Percentiles rank a stretch among this genome's conserved stretches.
Conservation (phyloP, 805 yeast genomes). For the Saturnispora gosingensis region DNA sequence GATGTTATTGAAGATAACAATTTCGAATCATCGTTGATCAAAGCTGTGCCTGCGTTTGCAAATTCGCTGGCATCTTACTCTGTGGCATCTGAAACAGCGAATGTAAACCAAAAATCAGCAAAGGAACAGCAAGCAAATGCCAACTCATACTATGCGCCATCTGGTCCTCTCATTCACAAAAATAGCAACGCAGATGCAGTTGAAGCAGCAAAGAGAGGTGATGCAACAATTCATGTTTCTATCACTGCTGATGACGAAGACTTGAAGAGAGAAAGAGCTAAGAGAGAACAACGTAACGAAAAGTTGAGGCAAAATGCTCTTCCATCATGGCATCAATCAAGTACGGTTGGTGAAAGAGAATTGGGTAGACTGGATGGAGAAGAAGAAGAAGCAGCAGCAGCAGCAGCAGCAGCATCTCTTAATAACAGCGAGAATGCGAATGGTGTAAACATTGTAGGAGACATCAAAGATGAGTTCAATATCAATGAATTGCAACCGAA, state of each 20-base stretch:
- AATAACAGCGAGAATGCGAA: conserved; percentile 8
- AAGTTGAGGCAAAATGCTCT: conserved; percentile 83
- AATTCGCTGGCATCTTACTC: conserved; percentile 61
- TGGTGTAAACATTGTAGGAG: neutral
- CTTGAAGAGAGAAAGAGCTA: conserved; percentile 49
- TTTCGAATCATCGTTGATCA: conserved; percentile 74
- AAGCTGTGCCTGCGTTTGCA: conserved; percentile 78
- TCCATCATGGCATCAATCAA: conserved; percentile 92
- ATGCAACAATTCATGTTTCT: conserved; percentile 82
- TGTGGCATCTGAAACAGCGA: conserved; percentile 31
- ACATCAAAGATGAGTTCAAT: neutral
- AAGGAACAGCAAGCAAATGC: neutral
- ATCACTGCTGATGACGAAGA: conserved; percentile 83
- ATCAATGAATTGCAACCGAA: neutral
- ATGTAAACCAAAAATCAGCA: conserved; percentile 10
- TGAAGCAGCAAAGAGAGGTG: conserved; percentile 39
- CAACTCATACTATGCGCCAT: conserved; percentile 7
- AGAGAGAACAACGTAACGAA: conserved; percentile 58
- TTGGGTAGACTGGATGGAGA: conserved; percentile 47
- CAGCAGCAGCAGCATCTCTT: neutral
- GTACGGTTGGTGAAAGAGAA: conserved; percentile 71
- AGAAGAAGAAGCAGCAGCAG: conserved; percentile 28
- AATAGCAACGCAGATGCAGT: conserved; percentile 20
- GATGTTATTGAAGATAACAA: conserved; percentile 76
- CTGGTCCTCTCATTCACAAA: conserved; percentile 15